Evolutionary conservation across 805 yeast genomes (phyloP).

Genomic region (Candida palmyrensis): DNA sequence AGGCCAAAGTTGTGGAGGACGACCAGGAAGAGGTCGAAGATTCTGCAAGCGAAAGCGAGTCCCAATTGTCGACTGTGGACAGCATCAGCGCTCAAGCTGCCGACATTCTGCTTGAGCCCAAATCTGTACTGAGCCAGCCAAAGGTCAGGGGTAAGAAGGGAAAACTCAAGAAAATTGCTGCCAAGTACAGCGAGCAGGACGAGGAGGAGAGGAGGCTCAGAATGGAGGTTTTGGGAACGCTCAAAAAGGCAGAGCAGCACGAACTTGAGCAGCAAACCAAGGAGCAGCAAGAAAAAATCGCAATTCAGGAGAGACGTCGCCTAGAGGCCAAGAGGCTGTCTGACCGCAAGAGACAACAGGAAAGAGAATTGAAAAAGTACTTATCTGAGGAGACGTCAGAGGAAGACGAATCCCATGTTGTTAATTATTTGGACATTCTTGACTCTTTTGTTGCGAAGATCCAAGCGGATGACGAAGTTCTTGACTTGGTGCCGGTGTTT

Average conservation of each 20-base stretch:
- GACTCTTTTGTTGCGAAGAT: slow-evolving; percentile 45
- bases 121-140: slow-evolving; percentile 18
- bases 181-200: slow-evolving; percentile 87
- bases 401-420: slow-evolving; percentile 25
- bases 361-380: slow-evolving; percentile 41
- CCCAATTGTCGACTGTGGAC: background rate
- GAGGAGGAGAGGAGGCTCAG: slow-evolving; percentile 75
- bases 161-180: slow-evolving; percentile 74
- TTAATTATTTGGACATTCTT: slow-evolving; percentile 36
- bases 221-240: slow-evolving; percentile 80
- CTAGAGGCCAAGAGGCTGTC: slow-evolving; percentile 27
- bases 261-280: slow-evolving; percentile 15
- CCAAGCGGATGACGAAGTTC: slow-evolving; percentile 43
- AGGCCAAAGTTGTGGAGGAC: slow-evolving; percentile 5
- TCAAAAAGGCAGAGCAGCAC: slow-evolving; percentile 48
- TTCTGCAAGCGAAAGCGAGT: background rate
- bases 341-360: slow-evolving; percentile 41
- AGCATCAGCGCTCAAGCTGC: background rate
- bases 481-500: slow-evolving; percentile 75
- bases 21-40: slow-evolving; percentile 7
- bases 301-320: slow-evolving; percentile 22
- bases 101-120: background rate
- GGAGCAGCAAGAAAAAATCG: slow-evolving; percentile 16
- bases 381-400: slow-evolving; percentile 24
- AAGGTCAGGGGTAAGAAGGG: slow-evolving; percentile 80